Evolutionary conservation across 2,329 filamentous ascomycete genomes (phyloP).

Genomic region (Clonostachys chloroleuca): DNA sequence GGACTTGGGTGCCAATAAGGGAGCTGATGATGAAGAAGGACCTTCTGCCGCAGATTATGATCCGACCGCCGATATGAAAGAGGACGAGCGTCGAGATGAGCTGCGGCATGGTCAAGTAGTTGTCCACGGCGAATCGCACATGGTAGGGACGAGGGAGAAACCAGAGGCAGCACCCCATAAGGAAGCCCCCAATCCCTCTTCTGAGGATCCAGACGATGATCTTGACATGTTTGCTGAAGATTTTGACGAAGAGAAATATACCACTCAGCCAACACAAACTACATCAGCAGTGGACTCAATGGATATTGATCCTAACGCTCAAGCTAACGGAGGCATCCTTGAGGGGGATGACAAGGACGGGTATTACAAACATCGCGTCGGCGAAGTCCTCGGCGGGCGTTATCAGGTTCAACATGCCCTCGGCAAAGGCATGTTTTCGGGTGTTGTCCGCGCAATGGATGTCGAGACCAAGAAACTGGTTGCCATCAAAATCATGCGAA

Average conservation of each 20-base stretch:
- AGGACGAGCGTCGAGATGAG: constrained; percentile 71
- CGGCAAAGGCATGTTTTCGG: constrained; percentile 94
- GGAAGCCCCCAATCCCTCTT: constrained; percentile 25
- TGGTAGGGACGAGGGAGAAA: constrained; percentile 14
- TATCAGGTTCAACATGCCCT: constrained; percentile 87
- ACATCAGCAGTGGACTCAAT: constrained; percentile 30
- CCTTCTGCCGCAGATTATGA: constrained; percentile 94
- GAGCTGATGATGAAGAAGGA: constrained; percentile 54
- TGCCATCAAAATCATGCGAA: constrained; percentile 96
- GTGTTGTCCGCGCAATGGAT: constrained; percentile 86
- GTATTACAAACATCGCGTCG: constrained; percentile 92
- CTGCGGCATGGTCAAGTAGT: constrained; percentile 53
- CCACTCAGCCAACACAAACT: constrained; percentile 36
- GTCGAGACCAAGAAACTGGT: constrained; percentile 71
- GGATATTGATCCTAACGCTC: constrained; percentile 49
- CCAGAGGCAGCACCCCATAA: constrained; percentile 16
- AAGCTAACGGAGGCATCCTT: constrained; percentile 71
- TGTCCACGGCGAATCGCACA: constrained; percentile 38
- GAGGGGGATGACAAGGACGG: constrained; percentile 94
- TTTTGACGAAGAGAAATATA: constrained; percentile 63
- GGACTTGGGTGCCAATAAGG: constrained; percentile 51
- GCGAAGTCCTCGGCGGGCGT: constrained; percentile 82
- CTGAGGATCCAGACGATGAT: constrained; percentile 63
- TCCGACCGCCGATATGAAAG: constrained; percentile 81
- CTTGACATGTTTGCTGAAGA: constrained; percentile 90